Evolutionary conservation across 345 rosid genomes (phyloP), one percentile per base, ranked within the genome.

Genomic region (Corchorus olitorius): DNA sequence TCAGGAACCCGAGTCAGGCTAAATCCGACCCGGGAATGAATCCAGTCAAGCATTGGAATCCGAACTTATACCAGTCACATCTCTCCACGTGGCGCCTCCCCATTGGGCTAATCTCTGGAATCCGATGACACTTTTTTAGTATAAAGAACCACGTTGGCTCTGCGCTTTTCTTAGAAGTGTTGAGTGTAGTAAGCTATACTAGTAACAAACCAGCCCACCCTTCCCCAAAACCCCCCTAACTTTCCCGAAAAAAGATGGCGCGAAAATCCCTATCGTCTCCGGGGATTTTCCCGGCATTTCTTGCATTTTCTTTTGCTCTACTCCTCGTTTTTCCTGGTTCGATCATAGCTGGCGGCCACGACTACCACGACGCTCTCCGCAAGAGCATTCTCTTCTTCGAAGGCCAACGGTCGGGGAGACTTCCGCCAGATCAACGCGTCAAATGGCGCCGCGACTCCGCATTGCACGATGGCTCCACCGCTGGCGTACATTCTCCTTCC

Each of bases 401-500:
- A 82, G 99, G 98, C 63, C 99, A 96, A 75, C 93, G 98, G 15
- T 96, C 99, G 8, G 98, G 99, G 4, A 80, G 74, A 54, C 90
- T 96, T 65, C 97, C 99, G 2, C 81, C 91, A 0, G 90, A 89
- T 77, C 98, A 96, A 78, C 91, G 97, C 13, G 73, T 89, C 46
- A 15, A 79, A 46, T 96, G 99, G 99, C 93, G 99, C 72, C 87
- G 86, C 7, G 93, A 96, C 83, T 96, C 99, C 17, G 99, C 91
- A 54, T 76, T 96, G 81, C 92, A 81, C 75, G 99, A 96, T 80
- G 99, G 99, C 22, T 83, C 87, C 17, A 65, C 93, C 37, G 90
- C 85, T 56, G 88, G 88, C 1, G 91, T 80, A 75, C 56, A 63
- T 70, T 70, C 77, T 74, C 74, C 70, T 73, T 80, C 61, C 75